Evolutionary conservation across 2,329 filamentous ascomycete genomes (phyloP).

Genomic region (Cladobotryum protrusum): DNA sequence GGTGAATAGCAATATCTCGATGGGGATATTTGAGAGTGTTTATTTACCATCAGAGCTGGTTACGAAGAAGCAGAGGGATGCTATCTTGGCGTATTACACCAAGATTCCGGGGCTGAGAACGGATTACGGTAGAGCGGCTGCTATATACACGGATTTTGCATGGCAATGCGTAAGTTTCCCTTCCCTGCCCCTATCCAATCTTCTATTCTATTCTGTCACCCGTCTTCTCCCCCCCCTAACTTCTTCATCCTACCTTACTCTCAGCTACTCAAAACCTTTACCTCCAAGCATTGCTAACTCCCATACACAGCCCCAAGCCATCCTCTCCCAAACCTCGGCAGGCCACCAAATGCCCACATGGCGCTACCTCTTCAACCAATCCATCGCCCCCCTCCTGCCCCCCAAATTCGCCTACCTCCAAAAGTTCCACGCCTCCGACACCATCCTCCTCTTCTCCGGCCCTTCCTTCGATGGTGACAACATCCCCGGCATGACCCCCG

Average conservation of each 20-base stretch:
- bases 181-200: neutral
- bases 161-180: slow-evolving; percentile 21
- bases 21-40: slow-evolving; percentile 15
- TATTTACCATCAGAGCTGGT: slow-evolving; percentile 15
- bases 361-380: slow-evolving; percentile 23
- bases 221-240: too few relatives aligned
- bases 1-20: slow-evolving; percentile 17
- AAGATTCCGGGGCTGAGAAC: slow-evolving; percentile 7
- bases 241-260: too few relatives aligned
- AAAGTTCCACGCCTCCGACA: slow-evolving; percentile 23
- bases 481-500: slow-evolving; percentile 11
- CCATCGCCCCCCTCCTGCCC: slow-evolving; percentile 16
- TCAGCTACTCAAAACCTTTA: too few relatives aligned
- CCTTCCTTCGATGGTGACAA: slow-evolving; percentile 13
- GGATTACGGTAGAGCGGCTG: slow-evolving; percentile 21
- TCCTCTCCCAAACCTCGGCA: slow-evolving; percentile 17
- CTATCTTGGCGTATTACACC: slow-evolving; percentile 16
- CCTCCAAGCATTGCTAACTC: slow-evolving; percentile 2
- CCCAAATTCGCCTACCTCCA: slow-evolving; percentile 17
- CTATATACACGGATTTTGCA: slow-evolving; percentile 22
- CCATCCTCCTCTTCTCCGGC: slow-evolving; percentile 18
- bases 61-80: slow-evolving; percentile 6
- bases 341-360: slow-evolving; percentile 17
- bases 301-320: slow-evolving; percentile 17
- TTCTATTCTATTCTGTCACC: neutral